Percentiles rank a stretch among this genome's conserved stretches.
phyloP scores from a whole-genome alignment of 495 filamentous ascomycete species.

The Penicillium fimorum region DNA sequence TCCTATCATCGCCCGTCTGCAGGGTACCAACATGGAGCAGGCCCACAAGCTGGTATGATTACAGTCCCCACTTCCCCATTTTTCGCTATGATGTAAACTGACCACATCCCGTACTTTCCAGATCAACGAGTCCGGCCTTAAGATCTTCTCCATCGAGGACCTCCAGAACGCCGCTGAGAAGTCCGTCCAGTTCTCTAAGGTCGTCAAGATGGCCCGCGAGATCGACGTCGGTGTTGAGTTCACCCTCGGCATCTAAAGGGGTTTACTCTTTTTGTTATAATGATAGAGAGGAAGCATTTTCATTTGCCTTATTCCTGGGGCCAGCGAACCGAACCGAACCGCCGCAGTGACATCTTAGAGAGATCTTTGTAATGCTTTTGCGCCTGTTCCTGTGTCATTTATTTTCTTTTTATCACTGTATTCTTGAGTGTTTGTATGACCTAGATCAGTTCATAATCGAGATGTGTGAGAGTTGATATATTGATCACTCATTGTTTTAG shows the following conservation, averaged over 20 bases:
- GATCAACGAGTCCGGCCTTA: slow-evolving; percentile 96
- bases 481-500: neutral
- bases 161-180: slow-evolving; percentile 97
- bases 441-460: slow-evolving; percentile 36
- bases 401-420: slow-evolving; percentile 40
- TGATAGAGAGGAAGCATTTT: slow-evolving; percentile 14
- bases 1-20: slow-evolving; percentile 92
- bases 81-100: slow-evolving; percentile 1
- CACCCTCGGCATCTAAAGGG: slow-evolving; percentile 80
- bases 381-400: slow-evolving; percentile 34
- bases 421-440: slow-evolving; percentile 35
- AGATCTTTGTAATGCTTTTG: slow-evolving; percentile 19
- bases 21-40: slow-evolving; percentile 98
- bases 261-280: slow-evolving; percentile 1
- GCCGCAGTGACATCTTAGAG: slow-evolving; percentile 19
- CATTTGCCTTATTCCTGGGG: slow-evolving; percentile 20
- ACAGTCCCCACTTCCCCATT: neutral
- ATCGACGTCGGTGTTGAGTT: slow-evolving; percentile 99
- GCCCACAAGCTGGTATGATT: slow-evolving; percentile 75
- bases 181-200: slow-evolving; percentile 96
- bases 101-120: slow-evolving; percentile 19
- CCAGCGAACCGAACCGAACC: slow-evolving; percentile 8
- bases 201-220: slow-evolving; percentile 98
- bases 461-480: slow-evolving; percentile 11
- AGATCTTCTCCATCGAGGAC: slow-evolving; percentile 99